Evolutionary conservation across 1,284 basidiomycete genomes (phyloP).

Genomic region (Ceratobasidium sp.): DNA sequence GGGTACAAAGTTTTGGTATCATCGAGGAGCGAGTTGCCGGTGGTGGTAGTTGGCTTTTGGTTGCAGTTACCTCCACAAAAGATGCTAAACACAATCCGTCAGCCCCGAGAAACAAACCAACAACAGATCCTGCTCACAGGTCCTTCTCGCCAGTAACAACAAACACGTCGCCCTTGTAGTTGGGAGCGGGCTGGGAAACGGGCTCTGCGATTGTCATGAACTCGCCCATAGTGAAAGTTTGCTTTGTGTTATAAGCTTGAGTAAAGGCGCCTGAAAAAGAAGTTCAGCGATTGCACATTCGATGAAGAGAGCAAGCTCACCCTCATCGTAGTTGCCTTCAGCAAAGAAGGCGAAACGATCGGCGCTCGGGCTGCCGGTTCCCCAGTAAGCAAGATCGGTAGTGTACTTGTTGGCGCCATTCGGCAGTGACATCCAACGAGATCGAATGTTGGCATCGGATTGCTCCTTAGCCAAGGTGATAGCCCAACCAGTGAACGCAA

Average conservation of each 20-base stretch:
- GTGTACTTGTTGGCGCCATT: conserved; percentile 3
- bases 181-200: conserved; percentile 50
- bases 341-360: conserved; percentile 59
- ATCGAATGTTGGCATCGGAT: conserved; percentile 25
- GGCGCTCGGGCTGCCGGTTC: conserved; percentile 54
- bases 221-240: conserved; percentile 57
- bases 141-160: conserved; percentile 60
- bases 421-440: conserved; percentile 31
- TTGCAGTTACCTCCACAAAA: conserved; percentile 51
- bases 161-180: conserved; percentile 57
- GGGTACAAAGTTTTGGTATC: conserved; percentile 31
- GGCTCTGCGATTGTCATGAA: conserved; percentile 52
- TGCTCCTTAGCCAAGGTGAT: conserved; percentile 54
- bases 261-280: conserved; percentile 46
- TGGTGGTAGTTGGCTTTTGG: conserved; percentile 44
- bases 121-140: conserved; percentile 54
- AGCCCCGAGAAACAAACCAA: not conserved
- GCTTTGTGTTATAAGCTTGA: conserved; percentile 51
- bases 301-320: conserved; percentile 46
- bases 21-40: conserved; percentile 36
- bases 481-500: conserved; percentile 53
- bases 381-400: conserved; percentile 48
- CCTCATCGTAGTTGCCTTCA: conserved; percentile 57
- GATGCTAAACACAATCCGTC: conserved; percentile 37
- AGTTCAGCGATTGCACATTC: conserved; percentile 50